A percentile compares a stretch with the other conserved stretches of the same genome.
Conservation (phyloP, 2,329 filamentous ascomycete genomes). For the Metarhizium guizhouense region DNA sequence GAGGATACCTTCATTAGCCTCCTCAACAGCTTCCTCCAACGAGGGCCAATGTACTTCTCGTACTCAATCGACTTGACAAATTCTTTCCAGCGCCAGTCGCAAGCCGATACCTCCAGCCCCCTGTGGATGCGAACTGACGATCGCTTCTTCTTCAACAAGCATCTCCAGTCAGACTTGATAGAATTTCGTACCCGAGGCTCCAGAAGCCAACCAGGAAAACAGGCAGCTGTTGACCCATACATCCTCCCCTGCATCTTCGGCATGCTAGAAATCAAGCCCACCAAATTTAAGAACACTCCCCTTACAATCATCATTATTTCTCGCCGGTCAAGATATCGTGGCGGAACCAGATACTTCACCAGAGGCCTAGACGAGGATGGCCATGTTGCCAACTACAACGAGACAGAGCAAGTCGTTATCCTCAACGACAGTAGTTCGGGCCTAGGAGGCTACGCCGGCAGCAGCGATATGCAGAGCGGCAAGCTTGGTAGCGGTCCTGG, state of each 20-base stretch:
- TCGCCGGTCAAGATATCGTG: constrained; percentile 76
- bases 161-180: constrained; percentile 84
- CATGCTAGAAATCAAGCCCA: constrained; percentile 85
- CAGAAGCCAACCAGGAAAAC: constrained; percentile 56
- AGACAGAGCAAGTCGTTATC: constrained; percentile 89
- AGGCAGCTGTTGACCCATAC: constrained; percentile 76
- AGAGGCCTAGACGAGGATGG: constrained; percentile 88
- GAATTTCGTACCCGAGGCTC: constrained; percentile 65
- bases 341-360: constrained; percentile 90
- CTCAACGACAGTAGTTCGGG: constrained; percentile 73
- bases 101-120: constrained; percentile 60
- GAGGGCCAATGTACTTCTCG: constrained; percentile 92
- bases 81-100: constrained; percentile 87
- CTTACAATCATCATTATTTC: constrained; percentile 85
- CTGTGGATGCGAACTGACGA: constrained; percentile 92
- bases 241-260: constrained; percentile 95
- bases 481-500: constrained; percentile 50
- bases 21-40: constrained; percentile 72
- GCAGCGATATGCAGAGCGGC: constrained; percentile 65
- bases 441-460: constrained; percentile 71
- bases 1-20: constrained; percentile 85
- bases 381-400: constrained; percentile 97
- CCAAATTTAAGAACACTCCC: constrained; percentile 73
- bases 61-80: constrained; percentile 97
- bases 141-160: constrained; percentile 98